Evolutionary conservation across 2,329 filamentous ascomycete genomes (phyloP).

Genomic region (Fusarium subtropicale): DNA sequence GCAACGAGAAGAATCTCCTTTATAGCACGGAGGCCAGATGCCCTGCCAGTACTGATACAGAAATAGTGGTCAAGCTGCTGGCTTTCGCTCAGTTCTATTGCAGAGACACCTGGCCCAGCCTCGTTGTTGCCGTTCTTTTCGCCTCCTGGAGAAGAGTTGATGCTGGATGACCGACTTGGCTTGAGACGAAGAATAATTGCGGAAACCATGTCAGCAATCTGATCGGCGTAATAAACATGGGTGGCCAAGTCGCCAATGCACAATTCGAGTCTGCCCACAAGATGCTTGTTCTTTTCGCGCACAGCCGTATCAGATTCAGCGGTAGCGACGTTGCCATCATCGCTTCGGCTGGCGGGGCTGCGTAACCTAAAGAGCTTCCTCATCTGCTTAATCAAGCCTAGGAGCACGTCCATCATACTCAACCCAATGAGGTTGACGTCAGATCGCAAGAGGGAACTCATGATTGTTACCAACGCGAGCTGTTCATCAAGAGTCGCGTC

Average conservation of each 20-base stretch:
- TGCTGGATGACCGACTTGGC: slow-evolving; percentile 63
- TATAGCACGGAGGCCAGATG: slow-evolving; percentile 79
- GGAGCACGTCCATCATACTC: slow-evolving; percentile 93
- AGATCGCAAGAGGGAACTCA: slow-evolving; percentile 85
- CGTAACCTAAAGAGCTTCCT: slow-evolving; percentile 78
- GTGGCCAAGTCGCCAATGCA: slow-evolving; percentile 93
- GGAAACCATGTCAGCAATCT: slow-evolving; percentile 93
- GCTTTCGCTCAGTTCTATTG: slow-evolving; percentile 57
- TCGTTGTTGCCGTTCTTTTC: slow-evolving; percentile 60
- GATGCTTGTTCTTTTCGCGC: slow-evolving; percentile 66
- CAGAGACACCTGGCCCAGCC: slow-evolving; percentile 49
- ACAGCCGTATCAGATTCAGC: slow-evolving; percentile 49
- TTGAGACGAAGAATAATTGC: slow-evolving; percentile 83
- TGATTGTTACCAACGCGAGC: slow-evolving; percentile 78
- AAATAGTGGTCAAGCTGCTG: slow-evolving; percentile 65
- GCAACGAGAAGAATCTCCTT: slow-evolving; percentile 86
- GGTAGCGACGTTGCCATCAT: slow-evolving; percentile 51
- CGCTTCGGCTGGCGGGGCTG: slow-evolving; percentile 51
- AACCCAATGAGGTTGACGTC: slow-evolving; percentile 94
- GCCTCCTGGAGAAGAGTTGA: slow-evolving; percentile 57
- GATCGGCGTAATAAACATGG: slow-evolving; percentile 96
- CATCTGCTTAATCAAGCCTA: slow-evolving; percentile 87
- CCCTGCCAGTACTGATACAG: slow-evolving; percentile 65
- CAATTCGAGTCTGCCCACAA: slow-evolving; percentile 78
- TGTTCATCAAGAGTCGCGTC: slow-evolving; percentile 80